phyloP scores from a whole-genome alignment of 345 rosid genomes.

The Salix suchowensis region DNA sequence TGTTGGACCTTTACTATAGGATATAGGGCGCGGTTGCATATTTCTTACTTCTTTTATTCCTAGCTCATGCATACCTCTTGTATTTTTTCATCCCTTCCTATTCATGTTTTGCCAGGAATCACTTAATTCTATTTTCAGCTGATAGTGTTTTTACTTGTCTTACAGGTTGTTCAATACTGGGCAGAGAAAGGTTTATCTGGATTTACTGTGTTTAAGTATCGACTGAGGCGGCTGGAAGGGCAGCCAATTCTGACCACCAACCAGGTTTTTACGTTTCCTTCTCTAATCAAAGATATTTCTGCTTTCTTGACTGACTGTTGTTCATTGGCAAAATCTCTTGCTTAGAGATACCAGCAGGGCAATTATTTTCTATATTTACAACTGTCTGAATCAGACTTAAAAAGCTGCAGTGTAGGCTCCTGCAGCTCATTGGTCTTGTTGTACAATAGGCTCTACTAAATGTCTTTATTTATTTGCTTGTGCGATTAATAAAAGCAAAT shows the following conservation, averaged over 20 bases:
- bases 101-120: neutral
- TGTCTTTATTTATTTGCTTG: neutral
- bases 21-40: too few relatives aligned
- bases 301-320: neutral
- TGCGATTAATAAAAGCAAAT: neutral
- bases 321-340: neutral
- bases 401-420: neutral
- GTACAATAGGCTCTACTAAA: neutral
- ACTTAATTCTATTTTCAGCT: neutral
- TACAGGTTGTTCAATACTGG: constrained; percentile 74
- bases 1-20: too few relatives aligned
- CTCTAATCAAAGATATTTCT: too few relatives aligned
- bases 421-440: neutral
- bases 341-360: neutral
- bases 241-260: constrained; percentile 85
- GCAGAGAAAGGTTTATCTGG: constrained; percentile 91
- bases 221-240: constrained; percentile 56
- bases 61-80: neutral
- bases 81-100: neutral
- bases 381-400: neutral
- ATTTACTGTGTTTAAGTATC: constrained; percentile 73
- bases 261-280: constrained; percentile 48
- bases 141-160: neutral
- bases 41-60: neutral
- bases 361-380: too few relatives aligned